Evolutionary conservation across 805 yeast species (phyloP), one percentile per base, ranked within the genome.

Genomic region (Wickerhamiella brachini): DNA sequence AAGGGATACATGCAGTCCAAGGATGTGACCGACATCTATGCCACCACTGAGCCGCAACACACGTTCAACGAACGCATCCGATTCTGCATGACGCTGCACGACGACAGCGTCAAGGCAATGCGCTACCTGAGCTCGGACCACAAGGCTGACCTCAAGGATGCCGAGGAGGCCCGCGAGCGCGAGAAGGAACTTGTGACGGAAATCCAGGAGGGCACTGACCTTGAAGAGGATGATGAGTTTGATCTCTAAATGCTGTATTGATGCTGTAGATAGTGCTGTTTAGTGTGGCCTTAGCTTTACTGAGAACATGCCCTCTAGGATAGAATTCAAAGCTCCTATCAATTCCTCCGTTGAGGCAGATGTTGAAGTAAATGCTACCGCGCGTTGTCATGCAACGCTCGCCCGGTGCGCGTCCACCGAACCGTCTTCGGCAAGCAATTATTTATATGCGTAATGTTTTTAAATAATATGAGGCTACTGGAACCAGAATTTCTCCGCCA

Each of bases 51-150:
- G 61, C 98, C 99, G 34, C 95, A 87, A 68, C 71, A 69, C 15
- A 84, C 87, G 53, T 87, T 86, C 69, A 89, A 90, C 69, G 95
- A 87, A 66, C 83, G 99, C 73, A 90, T 93, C 67, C 79, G 80
- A 60, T 94, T 93, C 68, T 90, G 95, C 63, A 83, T 87, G 70
- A 77, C 83, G 46, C 75, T 90, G 57, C 95, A 90, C 69, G 87
- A 88, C 59, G 97, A 90, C 61, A 79, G 86, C 66, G 94, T 90
- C 53, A 85, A 86, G 69, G 87, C 95, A 8, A 87, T 93, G 97
- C 79, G 97, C 61, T 93, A 86, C 68, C 95, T 96, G 38, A 58
- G 62, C 69, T 72, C 74, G 50, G 72, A 73, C 48, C 75, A 75
- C 56, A 66, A 76, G 46, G 68, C 66, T 20, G 81, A 77, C 54